Evolutionary conservation across 192 early-diverging fungal species (phyloP).

Genomic region (Physocladia obscura): DNA sequence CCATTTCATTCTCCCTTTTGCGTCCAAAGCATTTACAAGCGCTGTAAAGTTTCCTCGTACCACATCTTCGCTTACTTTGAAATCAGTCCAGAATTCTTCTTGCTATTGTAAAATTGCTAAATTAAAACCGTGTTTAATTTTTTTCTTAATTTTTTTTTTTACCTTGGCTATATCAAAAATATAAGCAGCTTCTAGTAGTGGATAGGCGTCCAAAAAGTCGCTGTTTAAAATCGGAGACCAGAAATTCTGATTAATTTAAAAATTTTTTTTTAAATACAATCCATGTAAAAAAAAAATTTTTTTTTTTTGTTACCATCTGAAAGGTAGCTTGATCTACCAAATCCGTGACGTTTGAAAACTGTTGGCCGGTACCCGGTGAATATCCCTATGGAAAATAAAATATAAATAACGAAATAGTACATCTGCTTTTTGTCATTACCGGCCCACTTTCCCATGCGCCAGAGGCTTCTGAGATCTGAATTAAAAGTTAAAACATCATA

Average conservation of each 20-base stretch:
- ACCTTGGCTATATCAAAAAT: constrained; percentile 25
- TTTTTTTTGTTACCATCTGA: no score
- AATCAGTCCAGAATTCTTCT: constrained; percentile 23
- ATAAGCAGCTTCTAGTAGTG: not conserved
- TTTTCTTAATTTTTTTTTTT: no score
- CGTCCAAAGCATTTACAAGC: not conserved
- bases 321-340: not conserved
- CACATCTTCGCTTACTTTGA: not conserved
- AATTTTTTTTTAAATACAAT: no score
- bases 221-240: not conserved
- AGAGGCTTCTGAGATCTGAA: constrained; percentile 21
- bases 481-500: no score
- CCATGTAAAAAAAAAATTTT: no score
- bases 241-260: no score
- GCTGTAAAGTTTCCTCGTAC: not conserved
- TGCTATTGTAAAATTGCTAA: no score
- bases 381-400: no score
- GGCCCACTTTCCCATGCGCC: constrained; percentile 26
- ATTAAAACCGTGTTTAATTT: no score
- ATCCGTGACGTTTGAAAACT: not conserved
- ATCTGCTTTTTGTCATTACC: no score
- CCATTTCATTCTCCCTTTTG: constrained; percentile 1
- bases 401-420: no score
- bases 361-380: not conserved
- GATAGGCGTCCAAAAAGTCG: not conserved